phyloP scores from a whole-genome alignment of 371 early-diverging fungal species.

The Mortierella sp. region DNA sequence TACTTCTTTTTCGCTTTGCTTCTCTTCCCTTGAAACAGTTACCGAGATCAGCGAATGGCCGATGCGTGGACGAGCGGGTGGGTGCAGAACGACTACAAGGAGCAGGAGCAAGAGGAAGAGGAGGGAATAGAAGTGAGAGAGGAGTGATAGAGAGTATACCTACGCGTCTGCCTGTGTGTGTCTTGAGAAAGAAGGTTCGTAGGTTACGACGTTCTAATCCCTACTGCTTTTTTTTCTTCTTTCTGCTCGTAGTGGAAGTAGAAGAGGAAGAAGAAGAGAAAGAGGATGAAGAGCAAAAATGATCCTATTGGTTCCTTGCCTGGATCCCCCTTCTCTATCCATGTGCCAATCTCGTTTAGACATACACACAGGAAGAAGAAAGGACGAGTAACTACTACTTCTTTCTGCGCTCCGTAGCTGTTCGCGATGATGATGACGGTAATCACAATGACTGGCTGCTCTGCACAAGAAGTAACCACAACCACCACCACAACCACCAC shows the following conservation, averaged over 20 bases:
- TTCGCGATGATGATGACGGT: no score
- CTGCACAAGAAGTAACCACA: background rate
- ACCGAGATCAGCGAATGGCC: no score
- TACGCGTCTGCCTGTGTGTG: background rate
- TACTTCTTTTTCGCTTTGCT: background rate
- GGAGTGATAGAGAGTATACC: background rate
- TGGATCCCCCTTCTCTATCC: no score
- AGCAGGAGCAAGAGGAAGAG: background rate
- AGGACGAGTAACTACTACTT: no score
- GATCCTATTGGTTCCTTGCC: no score
- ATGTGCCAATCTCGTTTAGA: no score
- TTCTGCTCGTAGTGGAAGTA: background rate
- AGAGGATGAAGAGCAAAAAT: background rate
- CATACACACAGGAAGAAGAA: no score
- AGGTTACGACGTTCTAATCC: no score
- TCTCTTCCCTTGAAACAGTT: background rate
- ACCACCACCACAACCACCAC: background rate
- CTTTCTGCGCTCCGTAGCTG: no score
- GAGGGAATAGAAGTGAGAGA: background rate
- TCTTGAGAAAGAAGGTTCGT: background rate
- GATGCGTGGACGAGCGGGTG: no score
- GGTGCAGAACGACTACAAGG: no score
- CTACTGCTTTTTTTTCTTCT: background rate
- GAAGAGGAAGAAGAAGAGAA: background rate
- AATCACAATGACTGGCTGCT: background rate